These are phyloP conservation scores for Pestalotiopsis sp. DNA, from an alignment of 2,329 filamentous ascomycete species.

Conservation along the genomic window DNA sequence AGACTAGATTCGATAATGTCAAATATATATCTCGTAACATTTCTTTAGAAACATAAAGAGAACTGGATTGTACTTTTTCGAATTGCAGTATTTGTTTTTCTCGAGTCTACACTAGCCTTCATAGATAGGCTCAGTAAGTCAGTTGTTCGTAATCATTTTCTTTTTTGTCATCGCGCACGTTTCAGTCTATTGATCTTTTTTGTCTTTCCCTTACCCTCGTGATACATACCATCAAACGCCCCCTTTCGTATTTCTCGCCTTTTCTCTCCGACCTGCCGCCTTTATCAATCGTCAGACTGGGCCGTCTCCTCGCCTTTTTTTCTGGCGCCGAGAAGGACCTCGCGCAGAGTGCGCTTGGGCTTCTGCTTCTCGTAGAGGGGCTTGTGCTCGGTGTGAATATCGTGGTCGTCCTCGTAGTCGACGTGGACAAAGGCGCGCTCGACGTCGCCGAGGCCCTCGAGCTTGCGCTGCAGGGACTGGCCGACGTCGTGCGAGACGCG, in stretches of 20 bases:
- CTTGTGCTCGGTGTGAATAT: conserved; percentile 44
- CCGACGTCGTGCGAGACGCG: conserved; percentile 62
- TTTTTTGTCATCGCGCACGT: no score
- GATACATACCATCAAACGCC: no score
- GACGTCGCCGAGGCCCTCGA: conserved; percentile 52
- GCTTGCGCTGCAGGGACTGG: conserved; percentile 61
- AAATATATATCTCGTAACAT: no score
- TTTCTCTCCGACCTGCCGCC: not conserved
- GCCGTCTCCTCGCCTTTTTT: conserved; percentile 17
- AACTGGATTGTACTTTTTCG: no score
- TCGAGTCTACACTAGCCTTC: no score
- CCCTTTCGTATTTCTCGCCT: not conserved
- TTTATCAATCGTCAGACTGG: not conserved
- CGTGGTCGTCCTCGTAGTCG: conserved; percentile 45
- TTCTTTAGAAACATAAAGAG: no score
- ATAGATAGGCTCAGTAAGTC: no score
- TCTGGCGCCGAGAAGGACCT: conserved; percentile 35
- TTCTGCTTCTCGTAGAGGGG: conserved; percentile 40
- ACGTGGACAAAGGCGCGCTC: conserved; percentile 49
- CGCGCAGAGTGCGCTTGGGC: conserved; percentile 33
- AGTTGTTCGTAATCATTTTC: no score
- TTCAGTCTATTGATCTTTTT: no score
- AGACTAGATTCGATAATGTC: no score
- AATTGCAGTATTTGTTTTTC: no score
- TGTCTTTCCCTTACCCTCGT: no score